Percentiles rank a stretch among this genome's conserved stretches.
These are phyloP conservation scores for Talaromyces wortmannii DNA, from an alignment of 495 filamentous ascomycete genomes.

Conservation along the genomic window DNA sequence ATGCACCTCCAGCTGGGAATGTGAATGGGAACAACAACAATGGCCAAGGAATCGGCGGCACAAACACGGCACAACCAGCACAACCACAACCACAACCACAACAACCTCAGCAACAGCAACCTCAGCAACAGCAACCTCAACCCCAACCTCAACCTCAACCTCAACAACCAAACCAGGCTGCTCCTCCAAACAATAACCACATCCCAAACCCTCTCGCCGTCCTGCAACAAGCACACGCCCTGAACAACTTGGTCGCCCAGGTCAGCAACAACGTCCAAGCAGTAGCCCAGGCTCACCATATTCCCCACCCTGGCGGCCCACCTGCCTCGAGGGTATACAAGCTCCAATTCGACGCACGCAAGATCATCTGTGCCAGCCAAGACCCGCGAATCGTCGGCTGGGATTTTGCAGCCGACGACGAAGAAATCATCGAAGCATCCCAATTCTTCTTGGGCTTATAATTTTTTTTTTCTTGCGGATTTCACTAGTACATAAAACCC, in stretches of 20 bases:
- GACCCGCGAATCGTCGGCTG: constrained; percentile 89
- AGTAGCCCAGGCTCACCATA: background rate
- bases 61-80: background rate
- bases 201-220: background rate
- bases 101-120: constrained; percentile 4
- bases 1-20: background rate
- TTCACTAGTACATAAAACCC: constrained; percentile 7
- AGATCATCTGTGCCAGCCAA: constrained; percentile 91
- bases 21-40: background rate
- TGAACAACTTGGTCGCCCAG: background rate
- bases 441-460: constrained; percentile 59
- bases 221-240: background rate
- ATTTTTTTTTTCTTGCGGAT: constrained; percentile 4
- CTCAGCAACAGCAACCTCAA: background rate
- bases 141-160: background rate
- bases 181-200: background rate
- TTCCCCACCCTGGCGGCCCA: background rate
- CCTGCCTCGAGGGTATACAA: constrained; percentile 79
- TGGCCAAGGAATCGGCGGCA: background rate
- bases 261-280: constrained; percentile 4
- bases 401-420: constrained; percentile 93
- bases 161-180: constrained; percentile 4
- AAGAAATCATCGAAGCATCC: constrained; percentile 71
- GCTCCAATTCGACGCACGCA: constrained; percentile 88
- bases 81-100: background rate